Base-by-base conservation (phyloP, 345 rosid genomes). In the Citrus glauca region DNA sequence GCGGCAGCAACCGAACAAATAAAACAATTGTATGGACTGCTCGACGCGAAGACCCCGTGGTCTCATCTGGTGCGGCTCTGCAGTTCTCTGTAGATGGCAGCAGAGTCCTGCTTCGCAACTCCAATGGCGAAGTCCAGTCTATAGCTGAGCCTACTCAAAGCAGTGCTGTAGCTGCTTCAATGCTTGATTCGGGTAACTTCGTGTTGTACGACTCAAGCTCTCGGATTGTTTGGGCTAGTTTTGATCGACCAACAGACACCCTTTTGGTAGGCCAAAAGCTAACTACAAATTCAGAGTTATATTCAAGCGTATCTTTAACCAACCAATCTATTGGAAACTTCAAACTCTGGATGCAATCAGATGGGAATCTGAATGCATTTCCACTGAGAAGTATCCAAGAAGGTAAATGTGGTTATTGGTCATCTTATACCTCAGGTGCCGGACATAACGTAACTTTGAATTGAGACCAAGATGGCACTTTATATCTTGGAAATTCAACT, bases 401-500 rank as follows among this genome's bases (percentile, higher is more conserved):
- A 25, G 27, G 27, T 25, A 25, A 2, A 32, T 35, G 67, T 24
- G 33, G 0, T 11, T 67, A 53, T 35, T 76, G 56, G 72, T 30
- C 45, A 0, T 32, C 66, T 2, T 16, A 1, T 25, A 69, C 20
- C 0, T 9, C 20, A 2, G 28, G 2, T 0, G 7, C 30, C 0
- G 81, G 74, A 33, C 9, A 27, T 3, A 25, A 24, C 4, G 27
- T 25, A 3, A 27, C 59, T 0, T 32, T 48, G 9, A 48, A 45
- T 48, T 64, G 48, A 10, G 25, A 1, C 20, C 22, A 7, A 20
- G 42, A 57, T 69, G 85, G 85, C 0, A 42, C 6, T 69, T 53
- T 84, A 13, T 82, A 75, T 59, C 35, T 81, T 60, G 66, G 22
- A 62, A 82, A 67, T 80, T 59, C 80, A 68, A 64, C 20, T 27